Percentiles rank a stretch among this genome's conserved stretches.
Conservation (phyloP, 108 stramenopile genomes). For the Poteriospumella lacustris region DNA sequence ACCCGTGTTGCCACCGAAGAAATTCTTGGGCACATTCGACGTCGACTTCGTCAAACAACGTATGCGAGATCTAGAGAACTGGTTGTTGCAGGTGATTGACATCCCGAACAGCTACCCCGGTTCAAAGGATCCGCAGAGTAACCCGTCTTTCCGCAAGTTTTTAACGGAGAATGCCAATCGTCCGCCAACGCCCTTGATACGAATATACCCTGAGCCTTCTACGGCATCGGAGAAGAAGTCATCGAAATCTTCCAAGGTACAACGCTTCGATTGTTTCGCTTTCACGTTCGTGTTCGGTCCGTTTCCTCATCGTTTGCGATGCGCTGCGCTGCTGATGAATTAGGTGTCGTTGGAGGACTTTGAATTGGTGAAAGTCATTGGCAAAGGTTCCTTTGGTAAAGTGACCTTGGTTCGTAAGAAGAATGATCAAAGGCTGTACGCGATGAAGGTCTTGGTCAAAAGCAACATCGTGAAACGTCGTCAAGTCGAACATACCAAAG, state of each 20-base stretch:
- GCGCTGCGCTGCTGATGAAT: too few species aligned
- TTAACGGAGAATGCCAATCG: conserved; percentile 14
- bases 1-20: conserved; percentile 26
- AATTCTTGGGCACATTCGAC: conserved; percentile 15
- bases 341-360: conserved; percentile 48
- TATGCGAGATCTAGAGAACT: conserved; percentile 5
- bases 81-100: background rate
- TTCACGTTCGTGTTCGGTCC: too few species aligned
- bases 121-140: conserved; percentile 21
- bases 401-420: conserved; percentile 66
- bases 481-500: conserved; percentile 67
- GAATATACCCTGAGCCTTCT: background rate
- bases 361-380: conserved; percentile 61
- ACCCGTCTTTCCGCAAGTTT: conserved; percentile 2
- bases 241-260: too few species aligned
- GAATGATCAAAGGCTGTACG: conserved; percentile 65
- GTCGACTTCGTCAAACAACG: conserved; percentile 7
- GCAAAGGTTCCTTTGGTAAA: conserved; percentile 96
- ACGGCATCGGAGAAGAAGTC: too few species aligned
- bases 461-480: conserved; percentile 51
- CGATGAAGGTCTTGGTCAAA: conserved; percentile 96
- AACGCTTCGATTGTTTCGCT: too few species aligned
- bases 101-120: background rate
- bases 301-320: background rate
- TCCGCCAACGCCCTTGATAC: background rate